Evolutionary conservation across 2,329 filamentous ascomycete genomes (phyloP).

Genomic region (Coleophoma crateriformis): DNA sequence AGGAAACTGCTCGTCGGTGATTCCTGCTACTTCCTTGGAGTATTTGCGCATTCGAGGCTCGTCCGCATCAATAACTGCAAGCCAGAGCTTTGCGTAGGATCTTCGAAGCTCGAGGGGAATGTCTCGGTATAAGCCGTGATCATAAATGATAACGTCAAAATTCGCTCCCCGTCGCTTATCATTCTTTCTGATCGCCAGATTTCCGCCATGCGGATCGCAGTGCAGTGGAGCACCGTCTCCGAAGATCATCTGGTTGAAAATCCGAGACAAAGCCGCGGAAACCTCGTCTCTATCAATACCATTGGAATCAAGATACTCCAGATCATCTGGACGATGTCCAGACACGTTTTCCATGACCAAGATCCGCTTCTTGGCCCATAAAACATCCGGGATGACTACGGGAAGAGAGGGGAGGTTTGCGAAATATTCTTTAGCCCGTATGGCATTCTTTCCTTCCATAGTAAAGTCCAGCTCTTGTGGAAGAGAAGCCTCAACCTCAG

Average conservation of each 20-base stretch:
- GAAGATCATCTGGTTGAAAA: slow-evolving; percentile 99
- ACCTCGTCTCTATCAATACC: slow-evolving; percentile 93
- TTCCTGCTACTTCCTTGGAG: slow-evolving; percentile 80
- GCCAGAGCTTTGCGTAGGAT: slow-evolving; percentile 94
- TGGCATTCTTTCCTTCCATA: slow-evolving; percentile 80
- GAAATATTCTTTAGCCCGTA: slow-evolving; percentile 76
- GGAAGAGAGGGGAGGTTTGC: slow-evolving; percentile 67
- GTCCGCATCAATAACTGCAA: slow-evolving; percentile 89
- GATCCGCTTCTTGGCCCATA: slow-evolving; percentile 85
- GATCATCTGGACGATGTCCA: slow-evolving; percentile 81
- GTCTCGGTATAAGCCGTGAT: slow-evolving; percentile 93
- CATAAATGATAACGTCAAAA: slow-evolving; percentile 94
- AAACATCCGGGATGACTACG: slow-evolving; percentile 79
- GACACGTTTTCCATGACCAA: slow-evolving; percentile 93
- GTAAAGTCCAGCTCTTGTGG: slow-evolving; percentile 89
- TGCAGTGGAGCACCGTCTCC: slow-evolving; percentile 82
- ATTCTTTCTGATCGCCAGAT: slow-evolving; percentile 86
- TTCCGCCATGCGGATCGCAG: slow-evolving; percentile 95
- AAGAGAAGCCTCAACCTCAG: slow-evolving; percentile 86
- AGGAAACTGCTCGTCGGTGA: slow-evolving; percentile 85
- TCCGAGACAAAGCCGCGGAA: slow-evolving; percentile 78
- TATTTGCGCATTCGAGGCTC: slow-evolving; percentile 82
- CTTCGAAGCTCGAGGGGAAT: slow-evolving; percentile 75
- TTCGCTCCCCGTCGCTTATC: slow-evolving; percentile 58
- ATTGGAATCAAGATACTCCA: slow-evolving; percentile 78